A percentile compares a stretch with the other conserved stretches of the same genome.
phyloP scores from a whole-genome alignment of 1,284 basidiomycete genomes.

The Ceratobasidium theobromae region DNA sequence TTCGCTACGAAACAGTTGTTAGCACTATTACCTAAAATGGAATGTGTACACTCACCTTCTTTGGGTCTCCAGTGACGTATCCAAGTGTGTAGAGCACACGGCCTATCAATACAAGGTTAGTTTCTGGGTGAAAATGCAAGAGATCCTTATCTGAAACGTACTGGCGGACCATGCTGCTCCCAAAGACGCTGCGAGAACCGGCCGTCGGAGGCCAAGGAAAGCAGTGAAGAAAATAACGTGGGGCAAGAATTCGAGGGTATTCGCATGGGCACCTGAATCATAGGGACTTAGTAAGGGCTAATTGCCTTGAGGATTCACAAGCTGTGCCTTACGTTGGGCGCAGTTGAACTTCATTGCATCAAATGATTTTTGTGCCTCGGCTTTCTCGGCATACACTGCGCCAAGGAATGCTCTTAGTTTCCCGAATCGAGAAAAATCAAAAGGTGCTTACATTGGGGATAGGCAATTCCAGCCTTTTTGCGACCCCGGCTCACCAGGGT shows the following conservation, averaged over 20 bases:
- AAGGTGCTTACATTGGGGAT: slow-evolving; percentile 30
- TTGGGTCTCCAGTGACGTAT: slow-evolving; percentile 18
- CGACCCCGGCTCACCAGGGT: slow-evolving; percentile 5
- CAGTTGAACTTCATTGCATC: slow-evolving; percentile 34
- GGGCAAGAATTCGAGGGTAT: slow-evolving; percentile 13
- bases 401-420: not conserved
- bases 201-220: slow-evolving; percentile 21
- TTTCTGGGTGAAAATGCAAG: not conserved
- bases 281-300: not conserved
- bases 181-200: slow-evolving; percentile 13
- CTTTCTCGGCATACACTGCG: slow-evolving; percentile 35
- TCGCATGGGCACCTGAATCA: slow-evolving; percentile 11
- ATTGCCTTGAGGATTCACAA: not conserved
- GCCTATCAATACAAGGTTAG: not conserved
- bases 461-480: slow-evolving; percentile 29
- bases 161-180: slow-evolving; percentile 13
- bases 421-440: not conserved
- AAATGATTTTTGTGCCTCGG: slow-evolving; percentile 23
- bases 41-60: slow-evolving; percentile 1
- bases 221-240: slow-evolving; percentile 3
- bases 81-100: slow-evolving; percentile 22
- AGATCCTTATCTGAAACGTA: not conserved
- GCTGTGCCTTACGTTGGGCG: slow-evolving; percentile 26
- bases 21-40: not conserved
- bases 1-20: not conserved